These are phyloP conservation scores for Verruconis gallopava DNA, from an alignment of 2,329 filamentous ascomycete species.

Conservation along the genomic window DNA sequence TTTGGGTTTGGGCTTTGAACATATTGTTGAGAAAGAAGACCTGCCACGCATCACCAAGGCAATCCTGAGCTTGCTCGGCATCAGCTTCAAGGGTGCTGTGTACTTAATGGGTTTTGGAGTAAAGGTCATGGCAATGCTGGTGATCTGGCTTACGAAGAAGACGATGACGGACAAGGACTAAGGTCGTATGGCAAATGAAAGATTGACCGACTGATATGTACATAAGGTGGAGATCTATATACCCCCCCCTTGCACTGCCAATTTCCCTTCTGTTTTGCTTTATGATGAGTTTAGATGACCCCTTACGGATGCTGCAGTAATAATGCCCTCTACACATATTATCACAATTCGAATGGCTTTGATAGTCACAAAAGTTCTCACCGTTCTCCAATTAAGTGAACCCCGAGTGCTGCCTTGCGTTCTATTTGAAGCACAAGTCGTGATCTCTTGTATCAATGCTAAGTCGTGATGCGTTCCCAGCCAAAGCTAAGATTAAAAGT, in stretches of 20 bases:
- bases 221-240: neutral
- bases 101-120: conserved; percentile 7
- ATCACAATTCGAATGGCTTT: no score
- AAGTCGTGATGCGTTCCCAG: no score
- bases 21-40: conserved; percentile 8
- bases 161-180: neutral
- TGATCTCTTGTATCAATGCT: no score
- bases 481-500: no score
- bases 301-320: no score
- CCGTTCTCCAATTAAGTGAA: no score
- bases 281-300: no score
- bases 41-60: conserved; percentile 6
- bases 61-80: conserved; percentile 6
- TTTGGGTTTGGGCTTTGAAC: conserved; percentile 4
- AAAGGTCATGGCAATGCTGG: conserved; percentile 5
- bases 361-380: no score
- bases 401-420: no score
- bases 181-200: neutral
- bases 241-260: neutral
- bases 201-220: neutral
- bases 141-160: conserved; percentile 5
- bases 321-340: no score
- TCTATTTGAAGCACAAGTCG: no score
- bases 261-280: neutral
- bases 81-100: conserved; percentile 6